Base-by-base conservation (phyloP, 208 protist species). In the Leishmania amazonensis region DNA sequence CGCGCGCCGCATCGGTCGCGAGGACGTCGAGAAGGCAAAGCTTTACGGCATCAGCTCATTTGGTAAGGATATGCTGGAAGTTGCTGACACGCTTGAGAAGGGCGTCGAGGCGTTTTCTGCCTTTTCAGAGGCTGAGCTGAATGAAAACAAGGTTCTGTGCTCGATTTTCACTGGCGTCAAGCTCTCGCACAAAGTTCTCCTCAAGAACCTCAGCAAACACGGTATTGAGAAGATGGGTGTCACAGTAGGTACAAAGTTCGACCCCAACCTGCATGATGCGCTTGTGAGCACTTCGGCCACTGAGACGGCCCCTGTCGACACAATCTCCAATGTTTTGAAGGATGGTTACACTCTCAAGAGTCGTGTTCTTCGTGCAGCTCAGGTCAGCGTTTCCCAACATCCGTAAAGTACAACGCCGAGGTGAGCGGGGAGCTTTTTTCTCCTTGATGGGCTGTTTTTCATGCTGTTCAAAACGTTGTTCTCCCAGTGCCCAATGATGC, bases 61-160 rank as follows among this genome's bases (percentile, higher is more conserved):
- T 82, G 94, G 93, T 1, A 97, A 98, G 85, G 93, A 97, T 78
- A 95, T 99, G 87, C 83, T 99, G 21, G 96, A 99, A 72, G 95
- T 99, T 54, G 92, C 91, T 19, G 97, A 99, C 79, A 98, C 91
- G 60, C 92, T 99, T n/a, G 93, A 98, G 58, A 94, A 95, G 71
- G 97, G 91, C 3, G 73, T 98, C 47, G 94, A 97, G 65, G 78
- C 89, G 35, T 96, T 98, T 67, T 79, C 72, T 8, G 81, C 82
- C 3, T 70, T 97, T 35, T 71, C 92, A 11, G 83, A 88, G 17
- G 83, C 84, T 15, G 88, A 92, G 83, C 58, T 95, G 72, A 83
- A 89, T n/a, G 76, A 76, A 11, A 90, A 94, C 72, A 96, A 96
- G 81, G 81, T 84, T 58, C 58, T 97, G 19, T 57, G 60, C 24